Evolutionary conservation across 1,284 basidiomycete genomes (phyloP).

Genomic region (Dichomitus squalens): DNA sequence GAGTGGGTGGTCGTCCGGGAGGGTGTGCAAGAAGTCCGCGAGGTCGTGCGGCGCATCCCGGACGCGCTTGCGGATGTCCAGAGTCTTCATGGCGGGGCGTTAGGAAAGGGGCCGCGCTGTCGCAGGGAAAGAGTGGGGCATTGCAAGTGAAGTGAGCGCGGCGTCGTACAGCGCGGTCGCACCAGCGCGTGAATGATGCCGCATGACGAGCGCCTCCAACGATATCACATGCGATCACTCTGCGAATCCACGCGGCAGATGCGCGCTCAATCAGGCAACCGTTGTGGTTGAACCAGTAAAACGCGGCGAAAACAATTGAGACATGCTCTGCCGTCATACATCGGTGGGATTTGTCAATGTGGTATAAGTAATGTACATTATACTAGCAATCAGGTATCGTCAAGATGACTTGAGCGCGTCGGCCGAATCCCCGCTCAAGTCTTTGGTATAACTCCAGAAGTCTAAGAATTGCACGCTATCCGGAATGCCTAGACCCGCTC

Average conservation of each 20-base stretch:
- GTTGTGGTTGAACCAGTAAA: background rate
- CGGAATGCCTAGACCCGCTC: conserved; percentile 32
- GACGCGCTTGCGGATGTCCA: conserved; percentile 7
- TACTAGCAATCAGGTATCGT: too few relatives aligned
- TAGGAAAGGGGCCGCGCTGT: background rate
- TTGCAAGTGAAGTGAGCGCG: background rate
- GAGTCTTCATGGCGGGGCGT: conserved; percentile 6
- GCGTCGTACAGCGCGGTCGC: background rate
- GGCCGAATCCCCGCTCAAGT: background rate
- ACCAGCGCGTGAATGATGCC: background rate
- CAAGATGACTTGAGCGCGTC: background rate
- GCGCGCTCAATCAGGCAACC: background rate
- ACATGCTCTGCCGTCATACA: too few relatives aligned
- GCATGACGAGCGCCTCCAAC: background rate
- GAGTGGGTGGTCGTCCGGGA: conserved; percentile 50
- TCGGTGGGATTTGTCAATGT: too few relatives aligned
- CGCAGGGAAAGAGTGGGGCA: conserved; percentile 2
- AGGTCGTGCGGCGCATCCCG: conserved; percentile 18
- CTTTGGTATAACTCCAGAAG: conserved; percentile 36
- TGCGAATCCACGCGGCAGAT: too few relatives aligned
- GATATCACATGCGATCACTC: conserved; percentile 8
- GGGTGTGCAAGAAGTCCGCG: conserved; percentile 29
- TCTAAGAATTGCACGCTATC: conserved; percentile 27
- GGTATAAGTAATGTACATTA: too few relatives aligned
- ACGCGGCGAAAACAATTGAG: too few relatives aligned